Evolutionary conservation across 257 asterid species (phyloP).

Genomic region (Plantago major): DNA sequence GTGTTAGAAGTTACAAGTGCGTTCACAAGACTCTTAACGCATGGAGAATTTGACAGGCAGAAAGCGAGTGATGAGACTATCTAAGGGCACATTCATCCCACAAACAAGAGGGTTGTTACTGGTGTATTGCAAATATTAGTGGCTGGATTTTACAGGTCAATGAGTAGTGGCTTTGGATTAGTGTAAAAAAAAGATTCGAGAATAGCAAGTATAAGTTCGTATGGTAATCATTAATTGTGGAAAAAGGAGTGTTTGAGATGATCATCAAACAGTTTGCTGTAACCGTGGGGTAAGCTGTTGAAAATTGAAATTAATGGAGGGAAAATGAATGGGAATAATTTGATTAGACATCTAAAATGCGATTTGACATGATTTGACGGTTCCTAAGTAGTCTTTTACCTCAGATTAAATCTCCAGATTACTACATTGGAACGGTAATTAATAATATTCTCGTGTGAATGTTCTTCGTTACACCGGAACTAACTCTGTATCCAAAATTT

Average conservation of each 20-base stretch:
- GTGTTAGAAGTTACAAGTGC: too few relatives aligned
- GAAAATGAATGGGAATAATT: conserved; percentile 7
- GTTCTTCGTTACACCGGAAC: too few relatives aligned
- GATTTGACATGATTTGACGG: conserved; percentile 1
- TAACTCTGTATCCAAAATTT: too few relatives aligned
- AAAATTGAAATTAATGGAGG: conserved; percentile 15
- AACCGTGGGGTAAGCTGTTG: conserved; percentile 6
- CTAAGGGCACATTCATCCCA: conserved; percentile 6
- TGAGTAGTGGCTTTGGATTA: conserved; percentile 16
- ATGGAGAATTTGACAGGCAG: too few relatives aligned
- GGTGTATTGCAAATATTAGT: conserved; percentile 18
- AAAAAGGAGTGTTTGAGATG: conserved; percentile 17
- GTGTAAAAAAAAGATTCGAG: conserved; percentile 24
- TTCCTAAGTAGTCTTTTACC: conserved; percentile 15
- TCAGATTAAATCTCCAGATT: conserved; percentile 14
- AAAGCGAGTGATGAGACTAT: neutral
- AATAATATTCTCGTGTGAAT: neutral
- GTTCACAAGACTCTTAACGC: too few relatives aligned
- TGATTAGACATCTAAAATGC: conserved; percentile 25
- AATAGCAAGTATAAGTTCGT: conserved; percentile 14
- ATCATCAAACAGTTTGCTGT: conserved; percentile 12
- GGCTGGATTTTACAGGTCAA: conserved; percentile 25
- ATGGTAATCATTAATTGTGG: conserved; percentile 20
- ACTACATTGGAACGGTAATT: neutral
- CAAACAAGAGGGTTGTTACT: conserved; percentile 5